Percentiles rank a stretch among this genome's conserved stretches.
Evolutionary conservation across 2,329 filamentous ascomycete genomes (phyloP).

Genomic region (Cladosporium velox): DNA sequence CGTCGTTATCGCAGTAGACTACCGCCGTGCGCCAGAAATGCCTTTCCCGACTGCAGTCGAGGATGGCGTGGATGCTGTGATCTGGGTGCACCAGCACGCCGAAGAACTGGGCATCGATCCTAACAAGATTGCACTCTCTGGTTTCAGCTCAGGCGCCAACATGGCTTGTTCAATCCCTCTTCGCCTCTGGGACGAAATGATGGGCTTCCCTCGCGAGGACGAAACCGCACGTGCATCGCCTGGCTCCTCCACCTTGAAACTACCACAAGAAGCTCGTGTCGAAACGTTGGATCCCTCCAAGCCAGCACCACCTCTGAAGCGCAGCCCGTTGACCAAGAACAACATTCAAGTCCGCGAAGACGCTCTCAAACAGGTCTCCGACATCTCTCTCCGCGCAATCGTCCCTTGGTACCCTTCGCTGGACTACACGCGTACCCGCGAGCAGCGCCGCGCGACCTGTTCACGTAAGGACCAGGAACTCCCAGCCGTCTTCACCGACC

Average conservation of each 20-base stretch:
- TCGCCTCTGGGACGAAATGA: slow-evolving; percentile 54
- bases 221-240: slow-evolving; percentile 4
- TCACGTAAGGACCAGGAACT: slow-evolving; percentile 55
- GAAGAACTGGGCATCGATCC: slow-evolving; percentile 59
- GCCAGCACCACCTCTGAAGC: slow-evolving; percentile 6
- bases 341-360: slow-evolving; percentile 16
- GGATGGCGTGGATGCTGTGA: slow-evolving; percentile 62
- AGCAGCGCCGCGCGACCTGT: slow-evolving; percentile 58
- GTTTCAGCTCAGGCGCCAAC: slow-evolving; percentile 66
- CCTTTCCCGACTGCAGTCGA: slow-evolving; percentile 66
- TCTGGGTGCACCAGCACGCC: slow-evolving; percentile 60
- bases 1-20: slow-evolving; percentile 62
- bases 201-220: slow-evolving; percentile 33
- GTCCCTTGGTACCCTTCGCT: slow-evolving; percentile 65
- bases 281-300: slow-evolving; percentile 8
- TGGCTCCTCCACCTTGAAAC: slow-evolving; percentile 5
- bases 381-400: slow-evolving; percentile 56
- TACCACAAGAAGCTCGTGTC: slow-evolving; percentile 3
- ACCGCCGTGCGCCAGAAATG: slow-evolving; percentile 61
- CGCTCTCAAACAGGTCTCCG: slow-evolving; percentile 23
- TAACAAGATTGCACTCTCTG: slow-evolving; percentile 59
- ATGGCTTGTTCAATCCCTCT: slow-evolving; percentile 63
- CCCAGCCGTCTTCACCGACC: slow-evolving; percentile 52
- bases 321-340: slow-evolving; percentile 12
- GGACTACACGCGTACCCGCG: slow-evolving; percentile 63